Conservation (phyloP, 805 yeast genomes). For the Starmerella lactis-condensi region DNA sequence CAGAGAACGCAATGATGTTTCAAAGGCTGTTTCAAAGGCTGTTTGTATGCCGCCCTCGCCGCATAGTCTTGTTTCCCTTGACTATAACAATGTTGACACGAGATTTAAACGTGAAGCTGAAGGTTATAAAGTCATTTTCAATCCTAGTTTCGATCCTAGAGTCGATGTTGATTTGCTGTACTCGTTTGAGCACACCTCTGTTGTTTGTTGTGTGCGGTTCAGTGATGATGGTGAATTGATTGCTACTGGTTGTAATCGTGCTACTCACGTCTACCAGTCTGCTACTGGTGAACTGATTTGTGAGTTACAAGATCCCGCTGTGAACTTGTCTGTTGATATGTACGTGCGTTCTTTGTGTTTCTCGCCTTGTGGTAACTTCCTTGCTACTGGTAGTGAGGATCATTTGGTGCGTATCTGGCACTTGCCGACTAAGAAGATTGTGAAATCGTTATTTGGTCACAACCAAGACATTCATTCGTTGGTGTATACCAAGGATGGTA, state of each 20-base stretch:
- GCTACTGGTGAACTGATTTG: slow-evolving; percentile 81
- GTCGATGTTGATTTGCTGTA: slow-evolving; percentile 78
- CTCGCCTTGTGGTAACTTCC: slow-evolving; percentile 80
- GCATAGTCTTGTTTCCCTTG: slow-evolving; percentile 40
- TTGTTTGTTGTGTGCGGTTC: slow-evolving; percentile 91
- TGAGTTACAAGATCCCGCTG: slow-evolving; percentile 63
- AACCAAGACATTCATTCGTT: slow-evolving; percentile 94
- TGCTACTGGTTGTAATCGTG: slow-evolving; percentile 93
- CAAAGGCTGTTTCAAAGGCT: too few species aligned
- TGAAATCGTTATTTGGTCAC: slow-evolving; percentile 68
- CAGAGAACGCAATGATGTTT: too few species aligned
- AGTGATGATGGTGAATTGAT: slow-evolving; percentile 76
- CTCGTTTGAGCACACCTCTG: slow-evolving; percentile 80
- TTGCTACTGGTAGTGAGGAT: slow-evolving; percentile 80
- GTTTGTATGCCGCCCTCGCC: too few species aligned
- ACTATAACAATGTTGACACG: slow-evolving; percentile 41
- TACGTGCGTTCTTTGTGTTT: slow-evolving; percentile 91
- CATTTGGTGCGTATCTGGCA: slow-evolving; percentile 87
- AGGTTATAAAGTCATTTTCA: slow-evolving; percentile 76
- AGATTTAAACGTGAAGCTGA: slow-evolving; percentile 63
- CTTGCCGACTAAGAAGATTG: slow-evolving; percentile 65
- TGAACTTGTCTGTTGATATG: slow-evolving; percentile 57
- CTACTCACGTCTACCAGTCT: slow-evolving; percentile 86
- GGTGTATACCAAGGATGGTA: slow-evolving; percentile 87
- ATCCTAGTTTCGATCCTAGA: slow-evolving; percentile 59